These are phyloP conservation scores for Mortierella antarctica DNA, from an alignment of 192 early-diverging fungal genomes.

Conservation along the genomic window DNA sequence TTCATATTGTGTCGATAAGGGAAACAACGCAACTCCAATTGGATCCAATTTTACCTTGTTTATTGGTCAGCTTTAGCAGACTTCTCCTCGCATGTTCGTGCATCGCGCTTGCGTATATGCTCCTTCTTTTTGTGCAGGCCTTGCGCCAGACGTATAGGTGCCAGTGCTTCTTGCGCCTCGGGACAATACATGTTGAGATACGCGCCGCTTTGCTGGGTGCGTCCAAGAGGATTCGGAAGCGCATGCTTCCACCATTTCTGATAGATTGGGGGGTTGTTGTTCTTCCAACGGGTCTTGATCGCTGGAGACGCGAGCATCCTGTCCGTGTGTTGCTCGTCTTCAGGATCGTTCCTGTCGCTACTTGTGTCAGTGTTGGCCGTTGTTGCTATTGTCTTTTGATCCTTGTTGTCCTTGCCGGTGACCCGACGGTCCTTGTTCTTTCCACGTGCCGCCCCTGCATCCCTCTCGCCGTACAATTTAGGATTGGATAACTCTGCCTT, in stretches of 20 bases:
- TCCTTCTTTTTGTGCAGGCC: too few relatives aligned
- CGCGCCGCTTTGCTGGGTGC: conserved; percentile 18
- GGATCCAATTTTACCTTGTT: neutral
- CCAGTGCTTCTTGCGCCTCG: neutral
- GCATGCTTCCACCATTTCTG: conserved; percentile 33
- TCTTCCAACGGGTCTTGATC: conserved; percentile 34
- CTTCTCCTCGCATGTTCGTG: too few relatives aligned
- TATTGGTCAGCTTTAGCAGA: neutral
- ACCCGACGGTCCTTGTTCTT: neutral
- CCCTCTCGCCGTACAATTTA: conserved; percentile 10
- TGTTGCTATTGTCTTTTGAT: neutral
- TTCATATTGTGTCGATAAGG: too few relatives aligned
- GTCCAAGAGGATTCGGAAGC: conserved; percentile 29
- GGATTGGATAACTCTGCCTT: conserved; percentile 12
- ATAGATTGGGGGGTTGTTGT: conserved; percentile 25
- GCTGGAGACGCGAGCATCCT: neutral
- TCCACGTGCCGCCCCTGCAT: neutral
- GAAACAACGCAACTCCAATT: too few relatives aligned
- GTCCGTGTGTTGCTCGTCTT: too few relatives aligned
- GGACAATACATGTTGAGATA: conserved; percentile 23
- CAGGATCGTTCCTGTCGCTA: too few relatives aligned
- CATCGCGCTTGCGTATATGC: too few relatives aligned
- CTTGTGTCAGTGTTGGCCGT: neutral
- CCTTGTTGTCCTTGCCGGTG: neutral
- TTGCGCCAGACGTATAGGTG: too few relatives aligned